Base-by-base conservation (phyloP, 2,329 filamentous ascomycete species). In the Trichoderma sp. region DNA sequence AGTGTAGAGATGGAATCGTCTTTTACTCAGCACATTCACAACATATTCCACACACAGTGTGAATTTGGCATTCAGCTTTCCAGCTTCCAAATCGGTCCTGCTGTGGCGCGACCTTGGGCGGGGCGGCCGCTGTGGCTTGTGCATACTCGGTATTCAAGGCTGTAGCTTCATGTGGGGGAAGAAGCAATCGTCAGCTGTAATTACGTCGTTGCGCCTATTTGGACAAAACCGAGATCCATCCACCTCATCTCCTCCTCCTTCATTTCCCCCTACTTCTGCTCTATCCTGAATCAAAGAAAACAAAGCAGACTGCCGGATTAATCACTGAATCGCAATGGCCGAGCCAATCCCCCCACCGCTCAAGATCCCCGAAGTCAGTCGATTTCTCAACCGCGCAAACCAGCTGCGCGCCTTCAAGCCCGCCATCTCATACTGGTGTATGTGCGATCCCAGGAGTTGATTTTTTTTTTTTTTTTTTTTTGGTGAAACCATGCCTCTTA, bases 361-460 rank as follows among this genome's bases (percentile, higher is more conserved):
- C 74, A 93, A 91, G 81, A 83, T 89, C 67, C 89, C 92, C 69
- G 93, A 97, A 77, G 88, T 97, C 75, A 89, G 88, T 72, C 92
- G 93, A 69, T 97, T 96, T 78, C 89, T 94, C 70, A 86, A 90
- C 65, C 89, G 94, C 75, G 94, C 93, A 37, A 86, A 88, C 39
- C 94, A 99, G 82, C 87, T 99, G 58, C 91, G 94, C 77, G 86
- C 86, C 68, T 87, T 89, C 75, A 95, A 94, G 79, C 95, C 95
- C 9, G 92, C 95, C 69, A 87, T 98, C 72, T 86, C 94, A 70
- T 99, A 98, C 79, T 98, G 94, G 93, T 95, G 94, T 97, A 86
- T 76, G 90, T 86, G 25, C 1, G 3, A n/a, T n/a, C 35, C 10
- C 64, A 35, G 58, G 34, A 64, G 34, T 37, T 59, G 2, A 25